Conservation (phyloP, 2,329 filamentous ascomycete genomes). For the Neobulgaria alba region DNA sequence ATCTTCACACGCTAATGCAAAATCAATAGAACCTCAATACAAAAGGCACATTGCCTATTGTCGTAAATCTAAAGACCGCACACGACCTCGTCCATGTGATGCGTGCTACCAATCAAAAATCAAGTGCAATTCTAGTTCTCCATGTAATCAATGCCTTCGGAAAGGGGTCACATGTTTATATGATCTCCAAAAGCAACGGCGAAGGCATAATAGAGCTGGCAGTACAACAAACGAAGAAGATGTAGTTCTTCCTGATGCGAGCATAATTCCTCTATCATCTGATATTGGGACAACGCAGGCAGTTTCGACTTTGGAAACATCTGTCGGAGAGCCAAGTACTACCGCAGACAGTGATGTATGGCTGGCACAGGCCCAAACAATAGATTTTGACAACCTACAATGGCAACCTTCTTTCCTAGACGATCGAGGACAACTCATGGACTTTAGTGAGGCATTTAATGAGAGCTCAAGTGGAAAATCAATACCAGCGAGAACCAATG, state of each 20-base stretch:
- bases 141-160: background rate
- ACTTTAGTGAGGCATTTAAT: too few relatives aligned
- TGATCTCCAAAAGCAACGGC: background rate
- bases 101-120: conserved; percentile 1
- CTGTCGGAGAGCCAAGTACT: background rate
- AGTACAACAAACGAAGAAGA: background rate
- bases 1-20: background rate
- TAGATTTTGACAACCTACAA: too few relatives aligned
- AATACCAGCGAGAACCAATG: background rate
- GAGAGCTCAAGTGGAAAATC: too few relatives aligned
- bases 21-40: background rate
- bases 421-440: too few relatives aligned
- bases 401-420: too few relatives aligned
- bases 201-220: background rate
- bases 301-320: background rate
- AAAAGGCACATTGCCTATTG: background rate
- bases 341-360: background rate
- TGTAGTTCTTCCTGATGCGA: background rate
- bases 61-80: background rate
- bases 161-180: background rate
- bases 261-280: background rate
- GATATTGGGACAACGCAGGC: background rate
- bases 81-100: background rate
- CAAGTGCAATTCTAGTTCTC: conserved; percentile 2
- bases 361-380: too few relatives aligned